Evolutionary conservation across 108 stramenopile species (phyloP), one percentile per base, ranked within the genome.

Genomic region (Asterionellopsis glacialis): DNA sequence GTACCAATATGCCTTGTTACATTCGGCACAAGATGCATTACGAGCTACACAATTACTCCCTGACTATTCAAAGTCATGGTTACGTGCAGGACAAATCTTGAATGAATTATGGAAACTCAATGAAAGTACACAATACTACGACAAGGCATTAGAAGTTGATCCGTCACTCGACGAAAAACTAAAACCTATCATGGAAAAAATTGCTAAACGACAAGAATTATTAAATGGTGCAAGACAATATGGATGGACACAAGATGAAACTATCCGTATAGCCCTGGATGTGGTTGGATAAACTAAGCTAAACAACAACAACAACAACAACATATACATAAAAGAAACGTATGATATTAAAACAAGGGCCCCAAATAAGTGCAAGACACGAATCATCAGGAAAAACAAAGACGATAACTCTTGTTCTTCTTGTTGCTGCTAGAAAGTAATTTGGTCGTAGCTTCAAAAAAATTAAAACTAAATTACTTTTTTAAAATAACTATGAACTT

Each of bases 1-100:
- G 70, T 88, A 88, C 44, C 87, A 88, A 72, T 84, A 77, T 42
- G 77, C 87, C 10, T 49, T 92, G 60, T 48, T 92, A 16, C 83
- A 83, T 51, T 87, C 90, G 10, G 71, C 74, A 14, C 81, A 81
- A 61, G 87, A 92, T 70, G 47, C 81, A 5, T 59, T 88, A 13
- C 75, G 74, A 42, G 79, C 85, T 12, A 92, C 90, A 0, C 76
- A 88, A 54, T 21, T 92, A 0, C 50, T 92, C 5, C 82, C 85
- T 1, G 42, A 57, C 11, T 76, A 83, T 68, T 42, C 77, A 11
- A 57, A 65, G 0, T 64, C 85, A 0, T 92, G 82, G 80, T 44
- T 74, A 11, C 56, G 82, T 6, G 90, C 90, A 1, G 90, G 83
- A 10, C 81, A 88, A 57, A 59, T 79, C 44, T 47, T 92, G 58